phyloP scores from a whole-genome alignment of 176 grass and related monocot species.

The Bolboschoenus planiculmis region DNA sequence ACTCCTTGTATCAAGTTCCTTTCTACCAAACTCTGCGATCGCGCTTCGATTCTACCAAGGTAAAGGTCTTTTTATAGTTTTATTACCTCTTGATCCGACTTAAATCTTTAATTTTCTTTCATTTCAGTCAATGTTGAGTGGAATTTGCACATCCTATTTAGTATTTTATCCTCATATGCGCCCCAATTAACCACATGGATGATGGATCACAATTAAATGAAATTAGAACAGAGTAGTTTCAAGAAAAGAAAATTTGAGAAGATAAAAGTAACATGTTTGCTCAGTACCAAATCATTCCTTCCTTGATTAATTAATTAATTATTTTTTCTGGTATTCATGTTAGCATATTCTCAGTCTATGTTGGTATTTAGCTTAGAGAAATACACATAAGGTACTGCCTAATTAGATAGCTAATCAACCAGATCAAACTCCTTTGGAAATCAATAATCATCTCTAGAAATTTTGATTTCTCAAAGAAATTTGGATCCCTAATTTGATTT shows the following conservation, averaged over 20 bases:
- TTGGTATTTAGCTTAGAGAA: neutral
- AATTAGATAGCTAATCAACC: neutral
- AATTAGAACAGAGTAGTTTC: too few species aligned
- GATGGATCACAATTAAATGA: too few species aligned
- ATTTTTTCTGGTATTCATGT: neutral
- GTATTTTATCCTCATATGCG: neutral
- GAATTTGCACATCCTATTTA: too few species aligned
- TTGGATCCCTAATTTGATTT: neutral
- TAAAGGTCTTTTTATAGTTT: neutral
- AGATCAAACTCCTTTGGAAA: neutral
- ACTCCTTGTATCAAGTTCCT: neutral
- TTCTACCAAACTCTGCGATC: neutral
- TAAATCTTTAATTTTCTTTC: too few species aligned
- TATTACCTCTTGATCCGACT: too few species aligned
- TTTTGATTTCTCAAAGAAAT: neutral
- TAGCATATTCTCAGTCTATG: neutral
- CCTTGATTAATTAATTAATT: neutral
- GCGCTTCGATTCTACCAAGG: slow-evolving; percentile 14
- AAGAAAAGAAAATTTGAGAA: too few species aligned
- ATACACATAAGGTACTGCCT: neutral
- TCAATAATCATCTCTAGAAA: neutral
- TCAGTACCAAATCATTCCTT: neutral
- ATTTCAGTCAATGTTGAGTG: neutral
- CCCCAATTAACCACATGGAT: neutral
- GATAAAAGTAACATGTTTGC: neutral